Evolutionary conservation across 2,329 filamentous ascomycete species (phyloP).

Genomic region (Xylariaceae sp.): DNA sequence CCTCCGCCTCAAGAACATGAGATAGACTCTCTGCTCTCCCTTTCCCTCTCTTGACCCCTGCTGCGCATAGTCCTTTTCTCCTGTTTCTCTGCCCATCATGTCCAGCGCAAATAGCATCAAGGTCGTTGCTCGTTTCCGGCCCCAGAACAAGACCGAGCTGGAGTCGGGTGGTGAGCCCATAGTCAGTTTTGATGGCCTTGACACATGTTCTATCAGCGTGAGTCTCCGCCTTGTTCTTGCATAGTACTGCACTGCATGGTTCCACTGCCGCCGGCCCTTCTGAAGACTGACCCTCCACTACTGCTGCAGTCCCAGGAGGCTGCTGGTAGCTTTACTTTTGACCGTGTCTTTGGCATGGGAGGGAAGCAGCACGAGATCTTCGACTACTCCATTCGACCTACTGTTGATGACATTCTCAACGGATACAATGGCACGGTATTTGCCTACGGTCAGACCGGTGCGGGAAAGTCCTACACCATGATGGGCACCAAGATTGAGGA

Average conservation of each 20-base stretch:
- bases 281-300: conserved; percentile 25
- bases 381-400: conserved; percentile 93
- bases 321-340: conserved; percentile 87
- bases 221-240: conserved; percentile 34
- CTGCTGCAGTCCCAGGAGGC: conserved; percentile 73
- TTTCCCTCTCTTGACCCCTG: conserved; percentile 12
- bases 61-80: conserved; percentile 28
- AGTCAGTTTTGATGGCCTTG: conserved; percentile 81
- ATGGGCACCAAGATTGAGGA: conserved; percentile 95
- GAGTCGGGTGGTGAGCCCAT: conserved; percentile 88
- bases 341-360: conserved; percentile 93
- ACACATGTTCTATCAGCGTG: conserved; percentile 85
- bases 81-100: conserved; percentile 39
- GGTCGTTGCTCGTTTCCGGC: conserved; percentile 97
- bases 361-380: conserved; percentile 92
- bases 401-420: conserved; percentile 96
- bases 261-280: not conserved
- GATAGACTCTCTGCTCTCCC: conserved; percentile 19
- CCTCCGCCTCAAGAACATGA: conserved; percentile 27
- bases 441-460: conserved; percentile 96
- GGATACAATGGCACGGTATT: conserved; percentile 99
- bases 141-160: conserved; percentile 93
- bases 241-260: not conserved
- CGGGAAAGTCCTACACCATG: conserved; percentile 99
- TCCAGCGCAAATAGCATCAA: conserved; percentile 65